Evolutionary conservation across 208 protist species (phyloP).

Genomic region (Leishmania tarentolae): DNA sequence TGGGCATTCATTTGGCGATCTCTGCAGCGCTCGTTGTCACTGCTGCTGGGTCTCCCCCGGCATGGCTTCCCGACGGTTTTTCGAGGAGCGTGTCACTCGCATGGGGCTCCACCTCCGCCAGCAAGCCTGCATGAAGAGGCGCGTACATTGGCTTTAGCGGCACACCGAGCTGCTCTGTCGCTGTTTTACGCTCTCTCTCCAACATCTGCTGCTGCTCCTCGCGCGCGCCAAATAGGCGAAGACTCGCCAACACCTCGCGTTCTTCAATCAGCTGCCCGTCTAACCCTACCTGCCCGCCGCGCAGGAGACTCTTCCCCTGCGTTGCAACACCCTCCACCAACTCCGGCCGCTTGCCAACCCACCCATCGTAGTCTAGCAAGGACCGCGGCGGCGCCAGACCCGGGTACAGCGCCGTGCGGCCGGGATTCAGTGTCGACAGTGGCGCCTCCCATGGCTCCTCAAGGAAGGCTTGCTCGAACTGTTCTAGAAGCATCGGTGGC

Average conservation of each 20-base stretch:
- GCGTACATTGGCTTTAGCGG: constrained; percentile 14
- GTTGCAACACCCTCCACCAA: constrained; percentile 78
- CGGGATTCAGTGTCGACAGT: constrained; percentile 61
- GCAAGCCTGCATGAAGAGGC: constrained; percentile 48
- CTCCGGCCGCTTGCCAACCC: constrained; percentile 78
- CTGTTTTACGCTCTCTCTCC: constrained; percentile 54
- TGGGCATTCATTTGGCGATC: background rate
- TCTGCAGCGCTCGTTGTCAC: background rate
- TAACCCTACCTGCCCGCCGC: constrained; percentile 46
- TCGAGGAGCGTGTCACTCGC: background rate
- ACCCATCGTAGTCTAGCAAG: constrained; percentile 77
- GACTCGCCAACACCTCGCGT: constrained; percentile 59
- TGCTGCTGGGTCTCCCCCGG: background rate
- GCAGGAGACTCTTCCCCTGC: constrained; percentile 69
- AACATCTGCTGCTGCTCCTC: constrained; percentile 53
- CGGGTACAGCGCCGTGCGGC: constrained; percentile 77
- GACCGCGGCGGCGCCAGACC: constrained; percentile 71
- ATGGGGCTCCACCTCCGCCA: background rate
- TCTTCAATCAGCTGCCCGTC: constrained; percentile 64
- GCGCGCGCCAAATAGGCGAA: constrained; percentile 67
- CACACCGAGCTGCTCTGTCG: constrained; percentile 31
- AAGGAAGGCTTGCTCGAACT: constrained; percentile 72
- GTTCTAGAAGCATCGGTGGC: constrained; percentile 50
- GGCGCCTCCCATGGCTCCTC: constrained; percentile 83
- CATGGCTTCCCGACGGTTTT: background rate